A percentile compares a stretch with the other conserved stretches of the same genome.
Evolutionary conservation across 2,329 filamentous ascomycete genomes (phyloP).

Genomic region (Fusarium mundagurra): DNA sequence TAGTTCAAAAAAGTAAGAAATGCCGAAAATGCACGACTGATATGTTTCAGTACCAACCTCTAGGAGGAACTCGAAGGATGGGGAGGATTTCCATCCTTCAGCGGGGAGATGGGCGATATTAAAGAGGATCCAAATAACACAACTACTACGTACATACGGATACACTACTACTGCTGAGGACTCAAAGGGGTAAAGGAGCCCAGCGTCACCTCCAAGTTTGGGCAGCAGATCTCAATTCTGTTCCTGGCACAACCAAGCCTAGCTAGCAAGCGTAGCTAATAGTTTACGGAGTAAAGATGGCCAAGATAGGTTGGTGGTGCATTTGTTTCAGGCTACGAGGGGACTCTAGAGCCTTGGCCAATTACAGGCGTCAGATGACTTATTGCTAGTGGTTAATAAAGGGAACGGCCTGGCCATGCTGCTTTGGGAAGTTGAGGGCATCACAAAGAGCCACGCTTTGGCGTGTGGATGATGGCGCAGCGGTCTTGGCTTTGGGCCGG

Average conservation of each 20-base stretch:
- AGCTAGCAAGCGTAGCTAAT: not conserved
- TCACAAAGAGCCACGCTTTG: slow-evolving; percentile 27
- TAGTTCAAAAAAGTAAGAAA: slow-evolving; percentile 19
- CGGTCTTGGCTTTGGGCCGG: slow-evolving; percentile 9
- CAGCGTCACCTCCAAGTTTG: slow-evolving; percentile 13
- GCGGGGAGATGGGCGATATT: slow-evolving; percentile 28
- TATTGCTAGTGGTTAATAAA: slow-evolving; percentile 2
- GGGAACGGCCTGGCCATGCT: slow-evolving; percentile 5
- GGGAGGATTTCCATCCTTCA: not conserved
- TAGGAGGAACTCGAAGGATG: slow-evolving; percentile 24
- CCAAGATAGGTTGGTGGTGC: slow-evolving; percentile 17
- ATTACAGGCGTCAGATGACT: slow-evolving; percentile 21
- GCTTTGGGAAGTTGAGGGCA: slow-evolving; percentile 15
- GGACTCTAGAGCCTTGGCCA: slow-evolving; percentile 6
- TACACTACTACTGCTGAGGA: not conserved
- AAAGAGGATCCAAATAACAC: slow-evolving; percentile 15
- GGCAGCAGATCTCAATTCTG: slow-evolving; percentile 35
- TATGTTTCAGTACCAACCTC: slow-evolving; percentile 32
- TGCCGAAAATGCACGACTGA: slow-evolving; percentile 19
- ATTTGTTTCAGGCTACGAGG: slow-evolving; percentile 34
- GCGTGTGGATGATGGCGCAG: slow-evolving; percentile 26
- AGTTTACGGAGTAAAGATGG: not conserved
- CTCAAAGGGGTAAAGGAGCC: slow-evolving; percentile 12
- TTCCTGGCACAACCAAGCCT: slow-evolving; percentile 21
- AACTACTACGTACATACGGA: not conserved